Base-by-base conservation (phyloP, 2,329 filamentous ascomycete genomes). In the Colletotrichum magnum region DNA sequence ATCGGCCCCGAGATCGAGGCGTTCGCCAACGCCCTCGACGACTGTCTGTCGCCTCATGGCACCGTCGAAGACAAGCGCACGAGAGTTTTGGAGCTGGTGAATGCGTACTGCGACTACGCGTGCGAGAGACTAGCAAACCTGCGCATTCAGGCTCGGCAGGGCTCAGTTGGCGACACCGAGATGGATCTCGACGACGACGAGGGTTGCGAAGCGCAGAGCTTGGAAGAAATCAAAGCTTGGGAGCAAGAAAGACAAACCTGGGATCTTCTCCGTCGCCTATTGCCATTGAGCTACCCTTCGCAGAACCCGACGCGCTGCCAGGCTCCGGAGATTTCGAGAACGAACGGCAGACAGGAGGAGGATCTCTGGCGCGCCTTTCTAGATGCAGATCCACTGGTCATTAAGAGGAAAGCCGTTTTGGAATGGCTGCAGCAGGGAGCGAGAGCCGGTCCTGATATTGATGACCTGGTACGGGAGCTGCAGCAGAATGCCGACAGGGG, bases 161-260 rank as follows among this genome's bases (percentile, higher is more conserved):
- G 64, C 36, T 72, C 69, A 6, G 60, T 58, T 18, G 64, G 48
- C 43, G 85, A 85, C 56, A 83, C 85, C 64, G 85, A 86, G 57
- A 87, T 90, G 82, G 88, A 90, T 58, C 74, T 86, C 7, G 89
- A 90, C 71, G 87, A 88, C 48, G 78, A 76, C 48, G 83, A 85
- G 16, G 76, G 80, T 32, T 75, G 71, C 72, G 51, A 72, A 59
- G 28, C 71, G 68, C 24, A 69, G 86, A 89, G 70, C 77, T 92
- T 32, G 26, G 52, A 59, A 52, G 62, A 67, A 28, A 48, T 53
- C 13, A 85, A 87, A 75, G 87, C 89, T 64, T 92, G 94, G 86
- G 90, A 97, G 79, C 87, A 92, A 72, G 96, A 99, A 80, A 89
- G 91, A 48, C 94, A 97, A 75, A 96, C 94, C 0, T 99, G 96